Evolutionary conservation across 306 rosid genomes (phyloP).

Genomic region (Fragaria ananassa): DNA sequence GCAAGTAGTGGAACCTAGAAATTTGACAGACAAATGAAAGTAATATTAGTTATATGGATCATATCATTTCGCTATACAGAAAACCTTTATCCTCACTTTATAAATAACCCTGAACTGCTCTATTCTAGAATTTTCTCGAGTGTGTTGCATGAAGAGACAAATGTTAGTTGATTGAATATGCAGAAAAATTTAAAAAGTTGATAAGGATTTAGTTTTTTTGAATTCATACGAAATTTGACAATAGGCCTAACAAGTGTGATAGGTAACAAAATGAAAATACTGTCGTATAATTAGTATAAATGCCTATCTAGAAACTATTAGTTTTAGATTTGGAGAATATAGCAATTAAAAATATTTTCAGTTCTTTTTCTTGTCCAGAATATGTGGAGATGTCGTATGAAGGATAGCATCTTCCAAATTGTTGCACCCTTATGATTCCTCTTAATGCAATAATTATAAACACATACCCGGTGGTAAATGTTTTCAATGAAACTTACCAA

Average conservation of each 20-base stretch:
- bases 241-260: not conserved
- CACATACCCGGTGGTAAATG: not conserved
- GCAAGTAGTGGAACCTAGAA: slow-evolving; percentile 86
- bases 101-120: not conserved
- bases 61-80: not conserved
- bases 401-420: not conserved
- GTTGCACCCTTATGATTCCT: not conserved
- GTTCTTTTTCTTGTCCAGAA: not conserved
- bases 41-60: slow-evolving; percentile 18
- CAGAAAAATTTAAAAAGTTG: not conserved
- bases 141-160: not conserved
- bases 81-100: not conserved
- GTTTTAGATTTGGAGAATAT: not conserved
- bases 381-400: not conserved
- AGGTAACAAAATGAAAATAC: not conserved
- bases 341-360: not conserved
- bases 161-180: not conserved
- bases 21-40: slow-evolving; percentile 28
- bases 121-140: not conserved
- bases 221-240: not conserved
- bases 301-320: not conserved
- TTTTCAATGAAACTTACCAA: slow-evolving; percentile 54
- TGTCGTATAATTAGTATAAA: not conserved
- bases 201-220: not conserved
- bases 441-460: not conserved